These are phyloP conservation scores for Wickerhamomyces queroliae DNA, from an alignment of 805 yeast genomes.

Conservation along the genomic window DNA sequence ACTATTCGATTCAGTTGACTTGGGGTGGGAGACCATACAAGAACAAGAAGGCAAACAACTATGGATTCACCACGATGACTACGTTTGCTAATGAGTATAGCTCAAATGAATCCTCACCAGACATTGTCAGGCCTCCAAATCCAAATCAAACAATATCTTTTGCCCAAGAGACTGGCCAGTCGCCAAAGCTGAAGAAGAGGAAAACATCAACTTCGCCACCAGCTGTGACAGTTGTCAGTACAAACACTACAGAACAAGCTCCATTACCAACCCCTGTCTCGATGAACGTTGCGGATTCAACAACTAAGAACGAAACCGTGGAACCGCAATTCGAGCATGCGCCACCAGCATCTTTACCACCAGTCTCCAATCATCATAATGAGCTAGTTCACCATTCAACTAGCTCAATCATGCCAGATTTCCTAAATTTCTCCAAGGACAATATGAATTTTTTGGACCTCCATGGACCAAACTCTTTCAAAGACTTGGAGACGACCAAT, in stretches of 20 bases:
- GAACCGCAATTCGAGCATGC: too few species aligned
- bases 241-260: background rate
- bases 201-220: too few species aligned
- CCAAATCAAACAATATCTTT: too few species aligned
- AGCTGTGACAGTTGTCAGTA: background rate
- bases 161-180: too few species aligned
- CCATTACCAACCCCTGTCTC: too few species aligned
- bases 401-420: background rate
- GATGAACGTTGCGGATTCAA: too few species aligned
- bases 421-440: background rate
- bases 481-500: background rate
- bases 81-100: constrained; percentile 14
- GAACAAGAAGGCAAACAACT: constrained; percentile 26
- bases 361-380: too few species aligned
- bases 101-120: background rate
- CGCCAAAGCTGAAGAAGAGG: too few species aligned
- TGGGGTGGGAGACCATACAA: constrained; percentile 77
- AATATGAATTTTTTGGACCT: background rate
- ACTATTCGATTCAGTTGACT: constrained; percentile 53
- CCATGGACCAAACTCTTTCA: background rate
- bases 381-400: too few species aligned
- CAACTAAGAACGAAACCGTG: too few species aligned
- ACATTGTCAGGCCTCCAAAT: background rate
- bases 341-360: too few species aligned
- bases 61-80: constrained; percentile 13